A percentile compares a stretch with the other conserved stretches of the same genome.
Conservation (phyloP, 192 early-diverging fungal genomes). For the Gonapodya sp. region DNA sequence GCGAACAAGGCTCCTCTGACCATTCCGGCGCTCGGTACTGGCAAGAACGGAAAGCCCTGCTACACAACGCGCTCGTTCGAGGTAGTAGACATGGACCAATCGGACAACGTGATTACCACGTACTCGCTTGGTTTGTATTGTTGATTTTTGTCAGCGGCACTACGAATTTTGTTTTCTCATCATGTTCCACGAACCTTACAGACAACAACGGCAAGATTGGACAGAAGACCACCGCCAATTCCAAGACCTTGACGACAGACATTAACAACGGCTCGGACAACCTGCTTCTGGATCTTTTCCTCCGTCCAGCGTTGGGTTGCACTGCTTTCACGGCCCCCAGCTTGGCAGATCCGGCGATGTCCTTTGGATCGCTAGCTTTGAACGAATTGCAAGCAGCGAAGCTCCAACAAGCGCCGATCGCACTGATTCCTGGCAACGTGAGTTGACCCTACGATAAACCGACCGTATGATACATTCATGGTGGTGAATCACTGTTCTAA, state of each 20-base stretch:
- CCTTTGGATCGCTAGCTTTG: constrained; percentile 21
- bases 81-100: constrained; percentile 22
- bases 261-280: constrained; percentile 19
- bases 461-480: too few species aligned
- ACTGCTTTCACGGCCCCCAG: constrained; percentile 14
- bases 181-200: not conserved
- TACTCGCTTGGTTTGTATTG: constrained; percentile 14
- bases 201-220: not conserved
- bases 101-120: constrained; percentile 29
- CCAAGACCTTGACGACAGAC: not conserved
- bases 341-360: constrained; percentile 11
- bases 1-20: constrained; percentile 16
- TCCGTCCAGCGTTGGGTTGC: constrained; percentile 14
- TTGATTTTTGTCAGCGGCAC: not conserved
- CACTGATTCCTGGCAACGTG: not conserved
- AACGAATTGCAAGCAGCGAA: constrained; percentile 25
- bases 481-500: not conserved
- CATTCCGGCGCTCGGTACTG: constrained; percentile 22
- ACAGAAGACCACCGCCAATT: not conserved
- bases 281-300: constrained; percentile 13
- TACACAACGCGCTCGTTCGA: constrained; percentile 20
- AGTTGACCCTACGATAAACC: too few species aligned
- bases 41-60: constrained; percentile 21
- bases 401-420: constrained; percentile 6
- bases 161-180: not conserved